Evolutionary conservation across 1,284 basidiomycete species (phyloP), one percentile per base, ranked within the genome.

Genomic region (Ustilago crameri): DNA sequence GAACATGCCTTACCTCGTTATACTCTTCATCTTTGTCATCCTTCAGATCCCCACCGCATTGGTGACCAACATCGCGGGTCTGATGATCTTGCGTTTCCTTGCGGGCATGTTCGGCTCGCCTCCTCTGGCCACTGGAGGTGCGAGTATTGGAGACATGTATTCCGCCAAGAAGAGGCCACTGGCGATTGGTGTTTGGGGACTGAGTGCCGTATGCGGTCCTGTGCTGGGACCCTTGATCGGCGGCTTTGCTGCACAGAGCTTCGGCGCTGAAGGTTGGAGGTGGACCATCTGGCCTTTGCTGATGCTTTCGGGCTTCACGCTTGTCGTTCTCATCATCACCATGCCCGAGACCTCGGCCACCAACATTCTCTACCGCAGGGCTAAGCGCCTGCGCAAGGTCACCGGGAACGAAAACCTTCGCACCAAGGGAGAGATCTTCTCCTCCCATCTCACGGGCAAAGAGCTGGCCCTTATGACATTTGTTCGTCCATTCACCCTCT

Each of bases 201-300:
- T 74, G 5, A 58, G 58, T 0, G 75, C 75, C 0, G 68, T 67
- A 3, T 63, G 56, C 20, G 75, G 77, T 12, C 77, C 77, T 5
- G 65, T 64, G 3, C 46, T 79, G 3, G 77, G 75, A 7, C 77
- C 77, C 1, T 18, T 79, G 32, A 73, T 79, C 30, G 77, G 77
- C 14, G 75, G 75, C 3, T 78, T 69, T 34, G 74, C 77, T 0
- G 45, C 65, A 1, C 59, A 75, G 37, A 51, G 51, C 32, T 72
- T 55, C 30, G 67, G 57, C 14, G 48, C 20, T 1, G 43, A 65
- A 22, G 68, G 67, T 3, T 79, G 73, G 66, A 54, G 75, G 9
- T 80, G 78, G 76, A 78, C 82, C 9, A 82, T 85, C 52, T 85
- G 81, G 80, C 75, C 79, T 9, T 74, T 84, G 60, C 66, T 83